A percentile compares a stretch with the other conserved stretches of the same genome.
These are phyloP conservation scores for Hydrangea macrophylla DNA, from an alignment of 148 eudicot species.

Conservation along the genomic window DNA sequence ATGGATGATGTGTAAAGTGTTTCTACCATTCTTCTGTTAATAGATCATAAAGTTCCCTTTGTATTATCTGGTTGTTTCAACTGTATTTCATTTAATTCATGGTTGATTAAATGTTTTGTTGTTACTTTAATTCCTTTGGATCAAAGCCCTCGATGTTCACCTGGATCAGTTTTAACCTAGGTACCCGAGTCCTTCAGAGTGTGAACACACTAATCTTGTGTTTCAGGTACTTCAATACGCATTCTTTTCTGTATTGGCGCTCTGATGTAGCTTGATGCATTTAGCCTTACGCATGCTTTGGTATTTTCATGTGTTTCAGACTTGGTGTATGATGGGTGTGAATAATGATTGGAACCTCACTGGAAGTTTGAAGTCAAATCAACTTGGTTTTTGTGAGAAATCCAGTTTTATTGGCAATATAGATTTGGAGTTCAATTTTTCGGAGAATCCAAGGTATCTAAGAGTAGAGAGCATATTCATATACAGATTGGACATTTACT, in stretches of 20 bases:
- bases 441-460: constrained; percentile 2
- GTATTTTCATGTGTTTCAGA: constrained; percentile 1
- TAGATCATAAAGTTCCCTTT: constrained; percentile 6
- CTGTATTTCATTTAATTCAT: constrained; percentile 6
- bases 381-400: not conserved
- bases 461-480: not conserved
- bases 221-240: constrained; percentile 7
- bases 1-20: constrained; percentile 7
- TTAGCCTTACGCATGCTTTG: not conserved
- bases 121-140: constrained; percentile 8
- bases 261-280: constrained; percentile 2
- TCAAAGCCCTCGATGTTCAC: constrained; percentile 9
- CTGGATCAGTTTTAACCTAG: constrained; percentile 9
- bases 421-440: not conserved
- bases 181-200: constrained; percentile 6
- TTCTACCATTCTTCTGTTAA: constrained; percentile 11
- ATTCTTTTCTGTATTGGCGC: not conserved
- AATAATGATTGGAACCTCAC: not conserved
- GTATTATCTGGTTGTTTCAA: not conserved
- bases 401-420: not conserved
- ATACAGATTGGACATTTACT: not conserved
- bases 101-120: not conserved
- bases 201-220: constrained; percentile 3
- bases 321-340: constrained; percentile 1
- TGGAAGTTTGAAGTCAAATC: not conserved